Base-by-base conservation (phyloP, 2,329 filamentous ascomycete species). In the Sporothrix brasiliensis region DNA sequence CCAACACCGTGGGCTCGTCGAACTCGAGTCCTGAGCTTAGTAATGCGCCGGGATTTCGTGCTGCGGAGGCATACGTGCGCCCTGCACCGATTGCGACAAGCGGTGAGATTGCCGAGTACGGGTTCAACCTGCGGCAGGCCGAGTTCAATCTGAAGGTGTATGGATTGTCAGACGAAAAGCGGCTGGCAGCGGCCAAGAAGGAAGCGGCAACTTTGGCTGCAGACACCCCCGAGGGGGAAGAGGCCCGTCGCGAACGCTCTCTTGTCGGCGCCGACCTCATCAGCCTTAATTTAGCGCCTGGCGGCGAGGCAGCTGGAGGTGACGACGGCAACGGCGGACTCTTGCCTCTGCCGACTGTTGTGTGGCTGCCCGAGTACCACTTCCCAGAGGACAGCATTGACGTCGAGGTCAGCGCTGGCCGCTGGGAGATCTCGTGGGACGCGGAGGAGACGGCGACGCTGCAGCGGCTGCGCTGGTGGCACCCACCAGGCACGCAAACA, bases 381-480 rank as follows among this genome's bases (percentile, higher is more conserved):
- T 99, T 97, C 78, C 94, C 94, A 1, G 87, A 88, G 68, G 87
- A 90, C 63, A 84, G 87, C 58, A 91, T 89, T 52, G 85, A 85
- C 0, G 89, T 99, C 4, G 86, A 91, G 69, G 91, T 93, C 39
- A 92, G 88, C 67, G 92, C 91, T 0, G 96, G 96, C 7, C 95
- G 94, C 77, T 99, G 94, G 94, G 89, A 91, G 75, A 92, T 98
- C 72, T 89, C 88, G 74, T 86, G 83, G 5, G 89, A 93, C 72
- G 91, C 93, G 70, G 86, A 88, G 10, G 87, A 91, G 73, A 88
- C 87, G 0, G 88, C 88, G 5, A 82, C 88, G 74, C 83, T 93
- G 72, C 94, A 97, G 81, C 87, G 87, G 73, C 81, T 99, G 73
- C 88, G 88, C 75, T 99, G 95, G 95, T 97, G 94, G 94, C 94